A percentile compares a stretch with the other conserved stretches of the same genome.
Evolutionary conservation across 2,329 filamentous ascomycete genomes (phyloP).

Genomic region (Epichloe uncinata): DNA sequence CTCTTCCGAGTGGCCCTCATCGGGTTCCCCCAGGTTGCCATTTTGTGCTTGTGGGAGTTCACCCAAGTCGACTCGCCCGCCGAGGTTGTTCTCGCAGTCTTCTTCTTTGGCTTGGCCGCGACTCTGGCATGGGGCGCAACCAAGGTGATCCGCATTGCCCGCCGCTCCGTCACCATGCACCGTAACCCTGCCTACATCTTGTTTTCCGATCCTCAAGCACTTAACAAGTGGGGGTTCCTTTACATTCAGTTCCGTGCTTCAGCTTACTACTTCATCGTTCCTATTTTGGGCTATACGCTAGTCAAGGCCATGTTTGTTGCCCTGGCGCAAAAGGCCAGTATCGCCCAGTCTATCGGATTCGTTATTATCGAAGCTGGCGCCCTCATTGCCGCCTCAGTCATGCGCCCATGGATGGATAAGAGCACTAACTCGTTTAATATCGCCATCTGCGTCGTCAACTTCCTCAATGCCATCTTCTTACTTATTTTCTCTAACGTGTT

Average conservation of each 20-base stretch:
- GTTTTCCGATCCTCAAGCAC: slow-evolving; percentile 82
- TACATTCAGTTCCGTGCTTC: slow-evolving; percentile 95
- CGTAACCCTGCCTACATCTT: slow-evolving; percentile 95
- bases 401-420: slow-evolving; percentile 98
- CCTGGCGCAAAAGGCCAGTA: slow-evolving; percentile 56
- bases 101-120: slow-evolving; percentile 65
- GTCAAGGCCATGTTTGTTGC: slow-evolving; percentile 83
- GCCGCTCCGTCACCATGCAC: slow-evolving; percentile 79
- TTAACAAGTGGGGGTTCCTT: slow-evolving; percentile 97
- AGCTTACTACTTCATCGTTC: slow-evolving; percentile 89
- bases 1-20: slow-evolving; percentile 83
- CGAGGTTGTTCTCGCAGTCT: slow-evolving; percentile 73
- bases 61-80: slow-evolving; percentile 75
- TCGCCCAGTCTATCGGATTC: slow-evolving; percentile 68
- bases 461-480: slow-evolving; percentile 79
- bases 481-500: slow-evolving; percentile 83
- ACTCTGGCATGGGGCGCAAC: slow-evolving; percentile 76
- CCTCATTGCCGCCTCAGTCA: slow-evolving; percentile 62
- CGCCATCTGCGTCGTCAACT: slow-evolving; percentile 78
- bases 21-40: slow-evolving; percentile 75
- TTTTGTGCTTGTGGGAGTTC: slow-evolving; percentile 88
- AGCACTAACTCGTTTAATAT: slow-evolving; percentile 97
- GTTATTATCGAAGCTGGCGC: slow-evolving; percentile 70
- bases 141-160: slow-evolving; percentile 82
- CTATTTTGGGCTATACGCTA: slow-evolving; percentile 63